Base-by-base conservation (phyloP, 164 flowering plant genomes). In the Saururus chinensis region DNA sequence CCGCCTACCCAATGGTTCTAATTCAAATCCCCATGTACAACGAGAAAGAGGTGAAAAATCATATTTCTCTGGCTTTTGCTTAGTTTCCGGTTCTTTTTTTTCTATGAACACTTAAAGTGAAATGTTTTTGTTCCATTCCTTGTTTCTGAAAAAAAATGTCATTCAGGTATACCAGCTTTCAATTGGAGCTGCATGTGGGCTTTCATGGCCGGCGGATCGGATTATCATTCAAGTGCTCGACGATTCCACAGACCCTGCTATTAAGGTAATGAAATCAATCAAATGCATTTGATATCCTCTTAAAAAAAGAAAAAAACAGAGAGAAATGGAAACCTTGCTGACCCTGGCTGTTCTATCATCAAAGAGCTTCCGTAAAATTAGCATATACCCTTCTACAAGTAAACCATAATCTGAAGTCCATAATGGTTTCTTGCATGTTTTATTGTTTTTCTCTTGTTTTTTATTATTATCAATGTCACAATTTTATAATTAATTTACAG, bases 11-110 rank as follows among this genome's bases (percentile, higher is more conserved):
- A 13, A 76, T 79, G 92, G 95, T 89, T 65, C 85, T 89, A 13
- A 79, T 89, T 49, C 96, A 89, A 79, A 89, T 89, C 61, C 96
- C 96, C 48, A 89, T 89, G 96, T 89, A 71, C 77, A 89, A 89
- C 40, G 96, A 89, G 74, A 76, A 65, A 71, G 89, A 89, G 89
- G 96, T 89, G 52, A 4, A 61, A 40, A 40, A 42, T 23, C 26
- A 55, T 17, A 35, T 45, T 56, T 53, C n/a, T 9, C 53, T 20
- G 16, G 40, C 35, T 19, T 37, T 19, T 21, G 2, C 48, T 24
- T 51, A 14, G 26, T 21, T 22, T 19, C 51, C n/a, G n/a, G n/a
- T 60, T 60, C 41, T 60, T 16, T 45, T 7, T 53, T 53, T 9
- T 53, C 5, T 4, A 10, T 22, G 22, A 53, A 53, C 5, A 19